These are phyloP conservation scores for Verticillium zaregamsianum DNA, from an alignment of 2,329 filamentous ascomycete genomes.

Conservation along the genomic window DNA sequence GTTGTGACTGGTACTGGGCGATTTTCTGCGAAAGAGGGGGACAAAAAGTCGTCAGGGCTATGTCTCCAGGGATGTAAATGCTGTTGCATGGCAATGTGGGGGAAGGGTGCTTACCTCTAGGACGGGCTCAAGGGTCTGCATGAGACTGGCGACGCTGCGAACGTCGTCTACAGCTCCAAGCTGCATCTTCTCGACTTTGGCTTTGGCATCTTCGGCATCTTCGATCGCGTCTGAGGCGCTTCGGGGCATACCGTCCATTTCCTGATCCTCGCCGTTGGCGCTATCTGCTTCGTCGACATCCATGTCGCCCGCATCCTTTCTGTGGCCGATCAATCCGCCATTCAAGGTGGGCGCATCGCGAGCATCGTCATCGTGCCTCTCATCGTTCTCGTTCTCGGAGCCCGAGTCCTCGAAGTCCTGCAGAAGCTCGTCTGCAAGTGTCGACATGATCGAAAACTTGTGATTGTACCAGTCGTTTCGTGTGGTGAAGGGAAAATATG, in stretches of 20 bases:
- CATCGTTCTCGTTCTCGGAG: conserved; percentile 66
- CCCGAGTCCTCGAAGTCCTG: conserved; percentile 87
- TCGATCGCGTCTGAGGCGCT: conserved; percentile 46
- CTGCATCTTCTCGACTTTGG: conserved; percentile 79
- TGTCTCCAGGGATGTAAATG: conserved; percentile 62
- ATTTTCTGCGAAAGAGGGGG: conserved; percentile 67
- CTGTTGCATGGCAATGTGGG: conserved; percentile 20
- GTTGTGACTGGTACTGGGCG: conserved; percentile 66
- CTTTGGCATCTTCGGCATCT: conserved; percentile 67
- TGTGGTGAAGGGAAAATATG: background rate
- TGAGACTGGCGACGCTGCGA: conserved; percentile 71
- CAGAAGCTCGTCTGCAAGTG: conserved; percentile 85
- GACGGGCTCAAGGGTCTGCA: conserved; percentile 76
- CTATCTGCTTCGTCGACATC: conserved; percentile 57
- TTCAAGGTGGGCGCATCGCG: conserved; percentile 25
- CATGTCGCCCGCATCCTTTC: conserved; percentile 40
- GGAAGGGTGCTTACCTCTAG: conserved; percentile 64
- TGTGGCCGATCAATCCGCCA: conserved; percentile 11
- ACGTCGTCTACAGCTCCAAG: conserved; percentile 71
- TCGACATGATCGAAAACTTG: conserved; percentile 61
- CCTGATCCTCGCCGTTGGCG: conserved; percentile 57
- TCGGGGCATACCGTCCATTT: conserved; percentile 42
- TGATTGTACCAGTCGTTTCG: background rate
- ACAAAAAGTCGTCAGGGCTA: conserved; percentile 63
- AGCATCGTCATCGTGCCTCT: conserved; percentile 42